These are phyloP conservation scores for Monsonia emarginata DNA, from an alignment of 441 rosid genomes.

Conservation along the genomic window DNA sequence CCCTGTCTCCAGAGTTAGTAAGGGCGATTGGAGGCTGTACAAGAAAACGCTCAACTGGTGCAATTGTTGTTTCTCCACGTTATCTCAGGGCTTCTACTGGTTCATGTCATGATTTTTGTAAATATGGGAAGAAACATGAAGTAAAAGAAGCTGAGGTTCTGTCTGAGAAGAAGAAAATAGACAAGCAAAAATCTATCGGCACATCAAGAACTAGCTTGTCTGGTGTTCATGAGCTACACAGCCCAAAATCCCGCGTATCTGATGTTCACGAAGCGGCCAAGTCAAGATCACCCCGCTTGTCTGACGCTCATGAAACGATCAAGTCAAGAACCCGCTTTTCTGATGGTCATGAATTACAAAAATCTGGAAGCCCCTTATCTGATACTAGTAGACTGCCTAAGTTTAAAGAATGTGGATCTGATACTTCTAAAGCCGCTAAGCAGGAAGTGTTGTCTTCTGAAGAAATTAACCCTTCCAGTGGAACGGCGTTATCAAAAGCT, in stretches of 20 bases:
- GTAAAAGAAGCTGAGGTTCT: conserved; percentile 25
- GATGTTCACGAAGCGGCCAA: background rate
- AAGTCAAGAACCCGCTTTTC: conserved; percentile 12
- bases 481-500: background rate
- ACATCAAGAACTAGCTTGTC: background rate
- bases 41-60: conserved; percentile 33
- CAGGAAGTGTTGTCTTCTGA: conserved; percentile 21
- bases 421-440: conserved; percentile 20
- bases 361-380: background rate
- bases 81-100: conserved; percentile 66
- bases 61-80: conserved; percentile 35
- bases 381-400: background rate
- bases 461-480: conserved; percentile 14
- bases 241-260: background rate
- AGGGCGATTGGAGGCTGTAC: conserved; percentile 19
- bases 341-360: background rate
- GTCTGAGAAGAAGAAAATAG: conserved; percentile 24
- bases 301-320: background rate
- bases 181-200: conserved; percentile 16
- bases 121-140: conserved; percentile 48
- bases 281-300: background rate
- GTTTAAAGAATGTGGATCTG: conserved; percentile 3
- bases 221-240: background rate
- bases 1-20: conserved; percentile 26
- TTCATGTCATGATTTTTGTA: conserved; percentile 81